phyloP scores from a whole-genome alignment of 768 basidiomycete species.

The Pleurotus tuoliensis region DNA sequence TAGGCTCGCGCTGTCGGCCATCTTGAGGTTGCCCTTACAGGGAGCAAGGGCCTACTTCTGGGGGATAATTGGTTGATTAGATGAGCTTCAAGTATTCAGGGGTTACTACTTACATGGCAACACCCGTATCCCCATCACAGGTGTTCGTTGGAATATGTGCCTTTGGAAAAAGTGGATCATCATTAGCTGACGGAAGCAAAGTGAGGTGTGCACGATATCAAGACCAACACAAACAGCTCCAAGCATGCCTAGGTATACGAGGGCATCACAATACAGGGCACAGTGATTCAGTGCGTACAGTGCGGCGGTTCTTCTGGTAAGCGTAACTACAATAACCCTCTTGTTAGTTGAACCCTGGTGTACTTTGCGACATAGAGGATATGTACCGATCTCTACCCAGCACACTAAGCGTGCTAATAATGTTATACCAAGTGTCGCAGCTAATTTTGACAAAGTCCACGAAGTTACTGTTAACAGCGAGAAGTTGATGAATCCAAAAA shows the following conservation, averaged over 20 bases:
- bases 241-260: conserved; percentile 18
- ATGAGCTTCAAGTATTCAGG: background rate
- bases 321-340: background rate
- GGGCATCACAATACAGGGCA: conserved; percentile 10
- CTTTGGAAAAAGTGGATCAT: conserved; percentile 7
- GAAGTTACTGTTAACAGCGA: too few species aligned
- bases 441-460: conserved; percentile 9
- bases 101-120: conserved; percentile 9
- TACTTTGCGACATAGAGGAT: background rate
- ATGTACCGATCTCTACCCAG: conserved; percentile 22
- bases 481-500: too few species aligned
- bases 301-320: conserved; percentile 18
- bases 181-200: background rate
- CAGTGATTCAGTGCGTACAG: conserved; percentile 16
- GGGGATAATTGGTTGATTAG: background rate
- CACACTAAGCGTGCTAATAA: conserved; percentile 25
- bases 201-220: conserved; percentile 17
- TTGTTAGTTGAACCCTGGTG: background rate
- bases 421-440: conserved; percentile 23
- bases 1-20: too few species aligned
- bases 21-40: too few species aligned
- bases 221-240: conserved; percentile 18
- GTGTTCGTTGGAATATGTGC: conserved; percentile 17
- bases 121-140: conserved; percentile 18
- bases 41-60: background rate